Percentiles rank a stretch among this genome's conserved stretches.
Evolutionary conservation across 1,284 basidiomycete species (phyloP).

Genomic region (Fomitopsis palustris): DNA sequence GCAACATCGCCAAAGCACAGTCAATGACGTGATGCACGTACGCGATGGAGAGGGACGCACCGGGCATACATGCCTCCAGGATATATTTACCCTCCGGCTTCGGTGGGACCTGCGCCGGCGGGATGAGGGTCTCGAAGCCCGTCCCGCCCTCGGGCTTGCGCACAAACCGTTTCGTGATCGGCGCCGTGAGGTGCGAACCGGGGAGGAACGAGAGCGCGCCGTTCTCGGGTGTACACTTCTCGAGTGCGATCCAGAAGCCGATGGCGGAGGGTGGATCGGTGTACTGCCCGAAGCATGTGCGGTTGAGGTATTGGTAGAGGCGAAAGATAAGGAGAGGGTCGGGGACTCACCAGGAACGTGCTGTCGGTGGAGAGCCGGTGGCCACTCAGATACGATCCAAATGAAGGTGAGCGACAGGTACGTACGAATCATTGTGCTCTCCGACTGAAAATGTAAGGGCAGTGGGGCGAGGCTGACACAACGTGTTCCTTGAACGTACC

Average conservation of each 20-base stretch:
- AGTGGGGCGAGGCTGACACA: background rate
- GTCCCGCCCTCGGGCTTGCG: constrained; percentile 72
- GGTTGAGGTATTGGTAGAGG: background rate
- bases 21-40: background rate
- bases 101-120: constrained; percentile 40
- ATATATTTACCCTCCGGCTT: constrained; percentile 56
- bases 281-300: constrained; percentile 50
- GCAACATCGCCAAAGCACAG: background rate
- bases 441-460: constrained; percentile 43
- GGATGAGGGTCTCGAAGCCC: constrained; percentile 65
- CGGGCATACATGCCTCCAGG: constrained; percentile 73
- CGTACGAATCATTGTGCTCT: constrained; percentile 83
- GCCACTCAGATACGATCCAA: background rate
- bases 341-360: background rate
- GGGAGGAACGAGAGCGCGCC: constrained; percentile 91
- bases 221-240: constrained; percentile 80
- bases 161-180: constrained; percentile 81
- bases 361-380: background rate
- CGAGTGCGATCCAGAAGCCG: constrained; percentile 95
- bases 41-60: constrained; percentile 33
- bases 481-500: constrained; percentile 40
- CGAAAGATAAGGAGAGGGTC: background rate
- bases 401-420: constrained; percentile 11
- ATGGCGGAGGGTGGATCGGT: constrained; percentile 89
- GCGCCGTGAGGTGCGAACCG: constrained; percentile 77